Percentiles rank a stretch among this genome's conserved stretches.
phyloP scores from a whole-genome alignment of 306 rosid species.

The Fagus crenata region DNA sequence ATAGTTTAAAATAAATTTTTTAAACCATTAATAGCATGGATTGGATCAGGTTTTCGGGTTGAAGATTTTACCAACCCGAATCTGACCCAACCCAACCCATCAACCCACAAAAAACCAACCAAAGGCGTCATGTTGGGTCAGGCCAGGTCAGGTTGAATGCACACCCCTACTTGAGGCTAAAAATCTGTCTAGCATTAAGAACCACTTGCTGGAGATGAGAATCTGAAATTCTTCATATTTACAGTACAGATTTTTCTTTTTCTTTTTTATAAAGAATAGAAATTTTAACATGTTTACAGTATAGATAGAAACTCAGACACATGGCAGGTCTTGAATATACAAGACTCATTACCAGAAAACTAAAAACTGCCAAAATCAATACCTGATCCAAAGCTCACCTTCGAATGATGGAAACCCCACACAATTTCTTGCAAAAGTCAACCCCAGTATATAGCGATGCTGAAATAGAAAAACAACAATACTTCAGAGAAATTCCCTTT shows the following conservation, averaged over 20 bases:
- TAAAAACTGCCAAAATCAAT: conserved; percentile 33
- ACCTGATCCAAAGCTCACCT: conserved; percentile 76
- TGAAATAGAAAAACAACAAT: conserved; percentile 35
- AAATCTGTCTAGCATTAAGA: neutral
- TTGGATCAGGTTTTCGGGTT: too few relatives aligned
- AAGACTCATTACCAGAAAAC: conserved; percentile 5
- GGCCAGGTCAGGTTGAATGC: too few relatives aligned
- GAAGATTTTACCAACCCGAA: too few relatives aligned
- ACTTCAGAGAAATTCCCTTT: neutral
- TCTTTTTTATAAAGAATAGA: too few relatives aligned
- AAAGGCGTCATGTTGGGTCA: too few relatives aligned
- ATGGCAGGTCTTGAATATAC: neutral
- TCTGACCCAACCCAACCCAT: too few relatives aligned
- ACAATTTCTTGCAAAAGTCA: conserved; percentile 96
- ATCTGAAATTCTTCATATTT: conserved; percentile 19
- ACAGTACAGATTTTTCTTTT: neutral
- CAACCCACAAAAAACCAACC: too few relatives aligned
- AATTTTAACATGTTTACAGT: neutral
- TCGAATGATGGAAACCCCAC: conserved; percentile 94
- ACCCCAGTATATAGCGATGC: conserved; percentile 91
- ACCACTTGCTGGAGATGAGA: conserved; percentile 5
- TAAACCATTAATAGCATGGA: too few relatives aligned
- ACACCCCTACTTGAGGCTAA: neutral
- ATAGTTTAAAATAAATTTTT: too few relatives aligned
- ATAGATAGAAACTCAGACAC: neutral